These are phyloP conservation scores for Aquilaria agallochum DNA, from an alignment of 441 rosid species.

Conservation along the genomic window DNA sequence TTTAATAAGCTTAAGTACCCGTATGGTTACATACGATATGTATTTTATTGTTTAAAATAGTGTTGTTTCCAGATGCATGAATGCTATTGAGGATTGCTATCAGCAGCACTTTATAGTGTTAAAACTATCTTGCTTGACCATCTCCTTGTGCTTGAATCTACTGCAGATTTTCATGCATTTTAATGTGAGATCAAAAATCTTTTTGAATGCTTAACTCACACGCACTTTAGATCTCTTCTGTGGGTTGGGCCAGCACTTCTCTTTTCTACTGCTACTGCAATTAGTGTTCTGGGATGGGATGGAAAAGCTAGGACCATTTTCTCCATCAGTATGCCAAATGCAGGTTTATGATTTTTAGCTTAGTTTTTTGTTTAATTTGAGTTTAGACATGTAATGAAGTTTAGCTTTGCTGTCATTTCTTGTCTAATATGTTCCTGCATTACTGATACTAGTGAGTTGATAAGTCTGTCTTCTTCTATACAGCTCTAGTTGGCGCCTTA, in stretches of 20 bases:
- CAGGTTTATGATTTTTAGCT: constrained; percentile 47
- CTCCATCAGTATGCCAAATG: constrained; percentile 84
- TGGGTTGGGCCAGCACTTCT: constrained; percentile 99
- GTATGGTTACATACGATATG: too few species aligned
- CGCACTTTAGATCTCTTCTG: constrained; percentile 86
- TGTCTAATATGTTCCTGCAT: constrained; percentile 5
- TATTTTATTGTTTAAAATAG: too few species aligned
- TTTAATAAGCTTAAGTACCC: too few species aligned
- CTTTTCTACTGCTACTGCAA: constrained; percentile 86
- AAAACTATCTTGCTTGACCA: too few species aligned
- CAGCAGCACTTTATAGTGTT: too few species aligned
- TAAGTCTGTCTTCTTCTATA: constrained; percentile 21
- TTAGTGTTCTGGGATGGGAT: constrained; percentile 97
- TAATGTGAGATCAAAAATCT: constrained; percentile 14
- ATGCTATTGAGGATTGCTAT: too few species aligned
- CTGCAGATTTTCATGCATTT: too few species aligned
- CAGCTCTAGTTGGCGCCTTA: constrained; percentile 93
- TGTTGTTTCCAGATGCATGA: too few species aligned
- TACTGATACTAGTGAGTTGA: constrained; percentile 16
- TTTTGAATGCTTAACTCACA: constrained; percentile 54
- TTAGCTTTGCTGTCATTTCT: constrained; percentile 3
- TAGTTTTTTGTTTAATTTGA: neutral
- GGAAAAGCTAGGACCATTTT: constrained; percentile 87
- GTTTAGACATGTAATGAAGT: neutral
- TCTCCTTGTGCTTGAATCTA: too few species aligned